Percentiles rank a stretch among this genome's conserved stretches.
phyloP scores from a whole-genome alignment of 2,329 filamentous ascomycete species.

The Alternaria alternata region DNA sequence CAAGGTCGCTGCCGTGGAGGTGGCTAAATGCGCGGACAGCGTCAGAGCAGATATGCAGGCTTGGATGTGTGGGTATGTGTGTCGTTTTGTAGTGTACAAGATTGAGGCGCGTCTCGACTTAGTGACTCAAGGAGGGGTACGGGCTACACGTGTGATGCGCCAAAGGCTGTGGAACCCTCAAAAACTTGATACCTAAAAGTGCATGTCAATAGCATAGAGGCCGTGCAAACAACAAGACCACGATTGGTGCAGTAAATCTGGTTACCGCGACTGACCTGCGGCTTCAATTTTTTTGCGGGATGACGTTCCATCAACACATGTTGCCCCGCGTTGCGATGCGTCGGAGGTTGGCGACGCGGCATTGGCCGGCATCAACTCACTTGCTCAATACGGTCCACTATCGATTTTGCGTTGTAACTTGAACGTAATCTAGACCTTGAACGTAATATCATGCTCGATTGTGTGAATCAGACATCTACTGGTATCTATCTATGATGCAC shows the following conservation, averaged over 20 bases:
- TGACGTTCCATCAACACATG: slow-evolving; percentile 6
- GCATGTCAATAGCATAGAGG: background rate
- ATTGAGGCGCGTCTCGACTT: slow-evolving; percentile 19
- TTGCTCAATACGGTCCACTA: background rate
- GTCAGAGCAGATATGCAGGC: slow-evolving; percentile 26
- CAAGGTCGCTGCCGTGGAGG: slow-evolving; percentile 17
- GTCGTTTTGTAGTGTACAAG: slow-evolving; percentile 44
- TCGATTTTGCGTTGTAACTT: background rate
- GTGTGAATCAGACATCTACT: background rate
- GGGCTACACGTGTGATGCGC: slow-evolving; percentile 28
- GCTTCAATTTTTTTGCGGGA: slow-evolving; percentile 4
- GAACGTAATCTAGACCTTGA: background rate
- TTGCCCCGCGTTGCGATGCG: slow-evolving; percentile 6
- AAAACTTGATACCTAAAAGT: background rate
- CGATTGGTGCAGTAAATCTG: slow-evolving; percentile 2
- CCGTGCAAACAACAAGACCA: background rate
- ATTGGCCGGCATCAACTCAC: background rate
- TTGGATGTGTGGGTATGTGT: slow-evolving; percentile 31
- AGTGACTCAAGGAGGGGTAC: slow-evolving; percentile 42
- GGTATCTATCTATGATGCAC: background rate
- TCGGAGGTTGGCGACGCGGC: slow-evolving; percentile 1
- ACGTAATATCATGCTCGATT: background rate
- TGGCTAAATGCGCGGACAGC: slow-evolving; percentile 22
- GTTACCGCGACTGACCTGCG: background rate
- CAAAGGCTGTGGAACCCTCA: slow-evolving; percentile 29